These are phyloP conservation scores for Myriosclerotinia curreyana DNA, from an alignment of 2,329 filamentous ascomycete genomes.

Conservation along the genomic window DNA sequence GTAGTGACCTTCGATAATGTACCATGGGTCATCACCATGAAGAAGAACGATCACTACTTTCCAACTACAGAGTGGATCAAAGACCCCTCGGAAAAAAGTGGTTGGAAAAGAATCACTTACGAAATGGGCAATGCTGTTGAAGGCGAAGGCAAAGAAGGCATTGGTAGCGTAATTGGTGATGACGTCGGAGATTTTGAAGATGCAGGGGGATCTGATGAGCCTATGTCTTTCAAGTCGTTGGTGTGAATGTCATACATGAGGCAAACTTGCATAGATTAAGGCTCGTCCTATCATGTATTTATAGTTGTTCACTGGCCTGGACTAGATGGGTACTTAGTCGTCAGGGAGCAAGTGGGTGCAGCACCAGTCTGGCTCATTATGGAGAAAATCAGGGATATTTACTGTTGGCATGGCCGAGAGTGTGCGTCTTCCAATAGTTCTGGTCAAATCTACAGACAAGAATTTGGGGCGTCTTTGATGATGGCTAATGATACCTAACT, in stretches of 20 bases:
- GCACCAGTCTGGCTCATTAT: background rate
- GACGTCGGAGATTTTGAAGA: constrained; percentile 35
- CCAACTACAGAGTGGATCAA: constrained; percentile 69
- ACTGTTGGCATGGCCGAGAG: background rate
- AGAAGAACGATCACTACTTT: constrained; percentile 98
- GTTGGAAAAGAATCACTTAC: constrained; percentile 63
- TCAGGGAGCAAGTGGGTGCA: background rate
- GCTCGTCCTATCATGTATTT: constrained; percentile 4
- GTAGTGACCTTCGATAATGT: constrained; percentile 99
- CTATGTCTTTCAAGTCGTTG: background rate
- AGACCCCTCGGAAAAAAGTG: constrained; percentile 55
- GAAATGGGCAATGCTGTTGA: constrained; percentile 52
- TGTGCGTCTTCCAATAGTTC: background rate
- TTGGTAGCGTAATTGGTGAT: constrained; percentile 32
- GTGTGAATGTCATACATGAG: background rate
- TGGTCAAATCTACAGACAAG: background rate
- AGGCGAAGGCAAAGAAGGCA: constrained; percentile 49
- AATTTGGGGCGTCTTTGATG: background rate
- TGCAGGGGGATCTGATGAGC: constrained; percentile 21
- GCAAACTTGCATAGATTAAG: background rate
- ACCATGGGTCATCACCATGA: constrained; percentile 99
- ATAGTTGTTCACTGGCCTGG: background rate
- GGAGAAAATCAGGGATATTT: background rate
- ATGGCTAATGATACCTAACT: constrained; percentile 5
- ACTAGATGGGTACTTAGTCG: background rate